Evolutionary conservation across 2,329 filamentous ascomycete genomes (phyloP).

Genomic region (Fusarium succisae): DNA sequence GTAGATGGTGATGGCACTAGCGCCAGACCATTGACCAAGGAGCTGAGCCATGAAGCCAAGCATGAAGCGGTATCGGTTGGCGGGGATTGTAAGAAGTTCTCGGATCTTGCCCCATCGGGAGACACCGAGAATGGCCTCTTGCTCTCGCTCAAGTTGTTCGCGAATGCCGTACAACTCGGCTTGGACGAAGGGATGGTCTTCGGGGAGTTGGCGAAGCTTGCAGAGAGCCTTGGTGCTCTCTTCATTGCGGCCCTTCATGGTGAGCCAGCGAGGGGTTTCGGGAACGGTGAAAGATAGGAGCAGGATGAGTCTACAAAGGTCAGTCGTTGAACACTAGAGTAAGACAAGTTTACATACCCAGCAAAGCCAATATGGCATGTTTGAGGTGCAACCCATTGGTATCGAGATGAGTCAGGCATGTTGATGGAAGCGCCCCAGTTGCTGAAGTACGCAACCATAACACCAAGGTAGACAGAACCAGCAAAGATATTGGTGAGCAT

Average conservation of each 20-base stretch:
- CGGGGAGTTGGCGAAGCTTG: conserved; percentile 12
- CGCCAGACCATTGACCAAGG: conserved; percentile 13
- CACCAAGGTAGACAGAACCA: conserved; percentile 38
- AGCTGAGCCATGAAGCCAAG: conserved; percentile 21
- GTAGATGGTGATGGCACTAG: conserved; percentile 13
- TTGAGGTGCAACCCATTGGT: conserved; percentile 14
- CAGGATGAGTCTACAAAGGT: background rate
- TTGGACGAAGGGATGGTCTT: conserved; percentile 7
- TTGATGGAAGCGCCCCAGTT: conserved; percentile 62
- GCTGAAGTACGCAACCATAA: conserved; percentile 67
- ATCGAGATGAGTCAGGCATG: conserved; percentile 46
- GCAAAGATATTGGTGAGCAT: conserved; percentile 65
- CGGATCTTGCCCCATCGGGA: conserved; percentile 18
- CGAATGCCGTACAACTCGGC: conserved; percentile 8
- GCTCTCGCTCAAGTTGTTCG: conserved; percentile 11
- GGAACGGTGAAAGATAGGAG: conserved; percentile 18
- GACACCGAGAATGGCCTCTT: conserved; percentile 15
- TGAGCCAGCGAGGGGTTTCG: conserved; percentile 22
- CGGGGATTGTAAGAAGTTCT: conserved; percentile 9
- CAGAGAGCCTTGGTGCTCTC: conserved; percentile 11
- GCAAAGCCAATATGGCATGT: conserved; percentile 19
- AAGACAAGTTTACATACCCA: background rate
- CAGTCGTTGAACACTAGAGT: fast-evolving
- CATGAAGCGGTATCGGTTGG: conserved; percentile 18
- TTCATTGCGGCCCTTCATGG: conserved; percentile 6